Evolutionary conservation across 805 yeast species (phyloP).

Genomic region (Tetrapisispora arboricola): DNA sequence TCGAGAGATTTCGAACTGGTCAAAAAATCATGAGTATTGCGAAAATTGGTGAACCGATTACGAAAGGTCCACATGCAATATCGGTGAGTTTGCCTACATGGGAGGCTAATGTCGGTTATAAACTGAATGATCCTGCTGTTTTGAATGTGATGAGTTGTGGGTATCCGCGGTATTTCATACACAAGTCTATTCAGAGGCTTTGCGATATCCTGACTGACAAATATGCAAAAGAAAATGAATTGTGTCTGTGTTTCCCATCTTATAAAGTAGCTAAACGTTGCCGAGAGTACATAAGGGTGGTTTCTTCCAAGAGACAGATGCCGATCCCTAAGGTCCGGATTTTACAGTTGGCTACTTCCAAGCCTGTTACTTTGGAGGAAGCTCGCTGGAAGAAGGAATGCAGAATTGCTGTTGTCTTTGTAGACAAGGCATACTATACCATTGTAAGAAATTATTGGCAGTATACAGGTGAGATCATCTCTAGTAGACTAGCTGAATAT

Average conservation of each 20-base stretch:
- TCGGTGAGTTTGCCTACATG: slow-evolving; percentile 93
- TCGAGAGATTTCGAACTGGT: no score
- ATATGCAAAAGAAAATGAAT: slow-evolving; percentile 75
- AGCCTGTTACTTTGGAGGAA: slow-evolving; percentile 53
- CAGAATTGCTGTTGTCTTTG: slow-evolving; percentile 69
- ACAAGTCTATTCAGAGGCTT: slow-evolving; percentile 48
- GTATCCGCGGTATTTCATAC: slow-evolving; percentile 60
- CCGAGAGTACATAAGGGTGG: slow-evolving; percentile 58
- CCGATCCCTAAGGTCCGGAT: slow-evolving; percentile 39
- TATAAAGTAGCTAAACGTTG: slow-evolving; percentile 75
- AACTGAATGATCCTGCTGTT: slow-evolving; percentile 80
- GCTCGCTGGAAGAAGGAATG: slow-evolving; percentile 52
- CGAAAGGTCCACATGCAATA: slow-evolving; percentile 88
- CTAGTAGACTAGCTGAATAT: slow-evolving; percentile 83
- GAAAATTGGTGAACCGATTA: slow-evolving; percentile 75
- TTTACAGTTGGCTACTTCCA: slow-evolving; percentile 61
- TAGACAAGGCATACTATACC: slow-evolving; percentile 46
- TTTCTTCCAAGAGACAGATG: slow-evolving; percentile 22
- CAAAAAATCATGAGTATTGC: no score
- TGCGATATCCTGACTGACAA: slow-evolving; percentile 45
- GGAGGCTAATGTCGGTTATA: slow-evolving; percentile 88
- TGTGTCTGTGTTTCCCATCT: slow-evolving; percentile 65
- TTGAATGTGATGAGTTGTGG: slow-evolving; percentile 61
- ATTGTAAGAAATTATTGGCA: slow-evolving; percentile 91
- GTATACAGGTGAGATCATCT: slow-evolving; percentile 93